phyloP scores from a whole-genome alignment of 805 yeast species.

The Nakazawaea ishiwadae region DNA sequence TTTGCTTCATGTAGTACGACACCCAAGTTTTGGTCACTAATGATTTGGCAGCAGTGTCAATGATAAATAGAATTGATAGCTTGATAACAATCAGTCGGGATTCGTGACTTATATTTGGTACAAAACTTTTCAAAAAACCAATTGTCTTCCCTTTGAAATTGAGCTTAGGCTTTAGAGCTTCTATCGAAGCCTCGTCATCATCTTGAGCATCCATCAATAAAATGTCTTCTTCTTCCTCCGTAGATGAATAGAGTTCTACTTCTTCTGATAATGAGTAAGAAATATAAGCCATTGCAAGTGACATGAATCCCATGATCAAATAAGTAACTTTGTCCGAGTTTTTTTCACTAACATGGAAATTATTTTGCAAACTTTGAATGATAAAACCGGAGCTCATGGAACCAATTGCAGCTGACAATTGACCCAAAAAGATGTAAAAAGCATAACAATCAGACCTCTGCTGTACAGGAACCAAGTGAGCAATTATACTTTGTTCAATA shows the following conservation, averaged over 20 bases:
- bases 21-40: constrained; percentile 41
- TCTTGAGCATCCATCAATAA: constrained; percentile 6
- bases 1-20: constrained; percentile 36
- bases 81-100: constrained; percentile 25
- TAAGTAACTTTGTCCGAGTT: constrained; percentile 29
- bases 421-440: constrained; percentile 51
- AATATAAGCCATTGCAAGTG: constrained; percentile 18
- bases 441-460: constrained; percentile 51
- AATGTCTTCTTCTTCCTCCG: constrained; percentile 2
- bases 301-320: constrained; percentile 16
- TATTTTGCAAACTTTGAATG: constrained; percentile 18
- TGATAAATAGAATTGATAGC: constrained; percentile 32
- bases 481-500: constrained; percentile 49
- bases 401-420: constrained; percentile 43
- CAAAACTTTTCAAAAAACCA: constrained; percentile 6
- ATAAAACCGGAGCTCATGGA: constrained; percentile 34
- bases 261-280: constrained; percentile 18
- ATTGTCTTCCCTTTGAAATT: background rate
- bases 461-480: constrained; percentile 36
- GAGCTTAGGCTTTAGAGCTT: background rate
- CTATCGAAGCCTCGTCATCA: background rate
- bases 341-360: constrained; percentile 18
- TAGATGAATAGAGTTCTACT: constrained; percentile 3
- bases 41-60: constrained; percentile 41
- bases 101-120: constrained; percentile 17